Evolutionary conservation across 2,329 filamentous ascomycete species (phyloP).

Genomic region (Apiospora koreana): DNA sequence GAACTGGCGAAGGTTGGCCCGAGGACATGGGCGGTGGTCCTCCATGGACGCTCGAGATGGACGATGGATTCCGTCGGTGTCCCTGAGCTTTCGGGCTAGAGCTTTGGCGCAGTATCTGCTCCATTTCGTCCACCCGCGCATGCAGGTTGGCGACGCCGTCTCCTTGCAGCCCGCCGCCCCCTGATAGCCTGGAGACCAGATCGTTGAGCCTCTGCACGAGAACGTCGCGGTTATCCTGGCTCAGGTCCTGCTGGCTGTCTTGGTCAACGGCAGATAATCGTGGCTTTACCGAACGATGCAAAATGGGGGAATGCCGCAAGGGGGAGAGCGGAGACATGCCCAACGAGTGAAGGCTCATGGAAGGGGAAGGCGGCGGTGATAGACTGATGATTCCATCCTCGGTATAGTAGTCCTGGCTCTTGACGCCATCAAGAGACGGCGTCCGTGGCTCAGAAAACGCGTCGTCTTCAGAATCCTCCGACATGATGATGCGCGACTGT

Average conservation of each 20-base stretch:
- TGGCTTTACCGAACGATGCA: not conserved
- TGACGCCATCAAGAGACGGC: not conserved
- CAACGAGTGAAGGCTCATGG: slow-evolving; percentile 9
- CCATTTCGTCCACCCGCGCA: slow-evolving; percentile 45
- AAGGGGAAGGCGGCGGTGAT: slow-evolving; percentile 3
- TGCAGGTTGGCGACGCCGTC: slow-evolving; percentile 39
- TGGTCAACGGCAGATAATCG: not conserved
- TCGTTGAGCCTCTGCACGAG: slow-evolving; percentile 44
- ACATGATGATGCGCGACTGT: not conserved
- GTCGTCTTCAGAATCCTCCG: slow-evolving; percentile 4
- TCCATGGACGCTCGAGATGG: not conserved
- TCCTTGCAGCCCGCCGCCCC: slow-evolving; percentile 25
- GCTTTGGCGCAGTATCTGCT: slow-evolving; percentile 27
- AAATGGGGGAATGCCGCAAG: not conserved
- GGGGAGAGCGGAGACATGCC: slow-evolving; percentile 10
- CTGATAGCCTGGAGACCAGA: slow-evolving; percentile 25
- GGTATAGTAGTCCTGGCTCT: not conserved
- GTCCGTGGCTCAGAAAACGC: not conserved
- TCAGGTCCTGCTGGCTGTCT: not conserved
- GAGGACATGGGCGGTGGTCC: not conserved
- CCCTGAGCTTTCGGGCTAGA: slow-evolving; percentile 12
- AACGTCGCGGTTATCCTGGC: slow-evolving; percentile 43
- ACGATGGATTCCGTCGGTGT: slow-evolving; percentile 4
- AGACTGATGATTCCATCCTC: not conserved
- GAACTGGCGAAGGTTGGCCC: not conserved